Percentiles rank a stretch among this genome's conserved stretches.
Conservation (phyloP, 2,329 filamentous ascomycete genomes). For the Cytospora schulzeri region DNA sequence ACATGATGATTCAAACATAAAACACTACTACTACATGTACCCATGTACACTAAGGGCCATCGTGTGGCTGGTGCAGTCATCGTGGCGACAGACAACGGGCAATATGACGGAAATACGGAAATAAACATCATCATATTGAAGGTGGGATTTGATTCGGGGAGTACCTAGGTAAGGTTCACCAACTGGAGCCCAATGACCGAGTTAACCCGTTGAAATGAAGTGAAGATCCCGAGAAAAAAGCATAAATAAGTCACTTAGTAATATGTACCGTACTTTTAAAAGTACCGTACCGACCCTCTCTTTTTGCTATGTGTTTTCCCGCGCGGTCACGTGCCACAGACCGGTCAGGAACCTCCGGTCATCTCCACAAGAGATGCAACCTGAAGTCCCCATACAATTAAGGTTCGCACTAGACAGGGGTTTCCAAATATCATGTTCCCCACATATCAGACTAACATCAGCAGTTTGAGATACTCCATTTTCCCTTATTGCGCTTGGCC, state of each 20-base stretch:
- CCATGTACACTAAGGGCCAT: too few relatives aligned
- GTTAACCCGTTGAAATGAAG: background rate
- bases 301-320: background rate
- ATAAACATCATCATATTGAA: too few relatives aligned
- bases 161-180: background rate
- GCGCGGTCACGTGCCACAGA: background rate
- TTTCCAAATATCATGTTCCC: background rate
- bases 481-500: too few relatives aligned
- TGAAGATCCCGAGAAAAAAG: background rate
- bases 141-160: background rate
- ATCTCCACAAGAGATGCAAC: slow-evolving; percentile 3
- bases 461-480: background rate
- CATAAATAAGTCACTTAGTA: background rate
- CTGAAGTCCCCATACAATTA: slow-evolving; percentile 16
- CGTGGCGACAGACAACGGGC: too few relatives aligned
- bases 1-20: too few relatives aligned
- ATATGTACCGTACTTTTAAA: too few relatives aligned
- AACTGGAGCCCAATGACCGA: background rate
- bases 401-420: slow-evolving; percentile 24
- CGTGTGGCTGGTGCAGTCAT: too few relatives aligned
- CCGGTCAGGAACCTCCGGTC: background rate
- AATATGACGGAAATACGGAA: background rate
- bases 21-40: too few relatives aligned
- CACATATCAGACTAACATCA: background rate
- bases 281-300: too few relatives aligned